phyloP scores from a whole-genome alignment of 169 alveolate genomes.

The Amoebophrya sp. region DNA sequence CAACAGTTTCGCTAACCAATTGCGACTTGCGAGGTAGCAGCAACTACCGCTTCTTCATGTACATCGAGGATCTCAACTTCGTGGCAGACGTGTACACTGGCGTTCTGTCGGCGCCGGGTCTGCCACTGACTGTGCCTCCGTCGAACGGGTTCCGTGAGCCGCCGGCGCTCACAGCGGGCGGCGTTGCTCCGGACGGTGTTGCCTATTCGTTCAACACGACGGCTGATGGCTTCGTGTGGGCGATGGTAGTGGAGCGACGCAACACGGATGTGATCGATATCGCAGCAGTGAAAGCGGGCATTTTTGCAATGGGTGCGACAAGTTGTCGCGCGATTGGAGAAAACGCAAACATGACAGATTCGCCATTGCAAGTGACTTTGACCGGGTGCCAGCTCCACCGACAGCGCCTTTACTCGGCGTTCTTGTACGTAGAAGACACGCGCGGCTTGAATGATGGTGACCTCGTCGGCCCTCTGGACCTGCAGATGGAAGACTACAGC shows the following conservation, averaged over 20 bases:
- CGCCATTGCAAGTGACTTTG: neutral
- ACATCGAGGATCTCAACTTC: conserved; percentile 29
- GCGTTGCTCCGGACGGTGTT: conserved; percentile 16
- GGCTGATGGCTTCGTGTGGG: conserved; percentile 7
- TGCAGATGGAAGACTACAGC: neutral
- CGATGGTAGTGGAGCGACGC: neutral
- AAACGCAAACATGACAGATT: neutral
- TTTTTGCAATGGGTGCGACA: conserved; percentile 26
- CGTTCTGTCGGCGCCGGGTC: neutral
- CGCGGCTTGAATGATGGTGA: conserved; percentile 22
- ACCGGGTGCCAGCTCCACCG: conserved; percentile 28
- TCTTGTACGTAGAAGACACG: conserved; percentile 28
- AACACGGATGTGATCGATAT: neutral
- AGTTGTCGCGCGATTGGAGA: neutral
- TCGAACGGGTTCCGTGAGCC: neutral
- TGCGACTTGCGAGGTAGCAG: conserved; percentile 24
- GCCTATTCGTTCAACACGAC: neutral
- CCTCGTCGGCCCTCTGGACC: neutral
- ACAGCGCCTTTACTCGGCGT: neutral
- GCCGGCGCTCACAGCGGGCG: neutral
- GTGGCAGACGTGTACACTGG: conserved; percentile 23
- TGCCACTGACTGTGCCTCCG: neutral
- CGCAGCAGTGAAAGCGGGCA: conserved; percentile 36
- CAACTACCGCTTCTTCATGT: conserved; percentile 3
- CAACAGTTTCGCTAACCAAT: neutral